A percentile compares a stretch with the other conserved stretches of the same genome.
phyloP scores from a whole-genome alignment of 208 protist genomes.

The Strigomonas galati region DNA sequence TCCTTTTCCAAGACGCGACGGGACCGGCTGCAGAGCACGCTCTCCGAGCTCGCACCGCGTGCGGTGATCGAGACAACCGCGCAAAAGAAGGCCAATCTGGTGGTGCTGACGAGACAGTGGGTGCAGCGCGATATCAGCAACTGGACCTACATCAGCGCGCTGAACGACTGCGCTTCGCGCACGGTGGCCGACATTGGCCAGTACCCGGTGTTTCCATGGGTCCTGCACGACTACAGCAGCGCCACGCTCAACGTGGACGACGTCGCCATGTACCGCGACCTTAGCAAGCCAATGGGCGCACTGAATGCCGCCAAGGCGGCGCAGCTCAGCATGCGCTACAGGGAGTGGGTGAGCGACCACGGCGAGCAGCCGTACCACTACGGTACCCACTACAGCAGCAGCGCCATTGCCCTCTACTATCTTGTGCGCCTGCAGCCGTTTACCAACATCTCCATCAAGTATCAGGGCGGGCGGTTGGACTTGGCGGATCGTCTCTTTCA shows the following conservation, averaged over 20 bases:
- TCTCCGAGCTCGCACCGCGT: constrained; percentile 28
- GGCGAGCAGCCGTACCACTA: constrained; percentile 93
- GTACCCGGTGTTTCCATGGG: constrained; percentile 95
- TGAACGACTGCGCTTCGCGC: constrained; percentile 90
- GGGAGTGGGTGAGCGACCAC: constrained; percentile 64
- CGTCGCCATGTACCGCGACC: constrained; percentile 77
- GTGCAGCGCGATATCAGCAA: constrained; percentile 81
- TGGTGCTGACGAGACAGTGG: constrained; percentile 61
- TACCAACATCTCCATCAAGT: constrained; percentile 73
- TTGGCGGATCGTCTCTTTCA: constrained; percentile 94
- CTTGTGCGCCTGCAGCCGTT: constrained; percentile 97
- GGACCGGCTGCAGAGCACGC: constrained; percentile 28
- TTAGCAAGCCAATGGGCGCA: constrained; percentile 95
- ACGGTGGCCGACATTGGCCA: constrained; percentile 90
- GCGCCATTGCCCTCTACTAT: constrained; percentile 94
- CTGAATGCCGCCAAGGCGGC: constrained; percentile 61
- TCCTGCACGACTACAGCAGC: constrained; percentile 79
- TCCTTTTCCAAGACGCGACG: constrained; percentile 49
- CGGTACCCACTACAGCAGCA: constrained; percentile 96
- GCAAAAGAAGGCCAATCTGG: constrained; percentile 34
- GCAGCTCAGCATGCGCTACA: constrained; percentile 72
- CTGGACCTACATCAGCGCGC: constrained; percentile 83
- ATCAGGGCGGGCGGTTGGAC: constrained; percentile 89
- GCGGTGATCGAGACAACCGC: constrained; percentile 33
- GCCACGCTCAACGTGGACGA: constrained; percentile 71